A percentile compares a stretch with the other conserved stretches of the same genome.
These are phyloP conservation scores for Acorus calamus DNA, from an alignment of 106 monocot genomes.

Conservation along the genomic window DNA sequence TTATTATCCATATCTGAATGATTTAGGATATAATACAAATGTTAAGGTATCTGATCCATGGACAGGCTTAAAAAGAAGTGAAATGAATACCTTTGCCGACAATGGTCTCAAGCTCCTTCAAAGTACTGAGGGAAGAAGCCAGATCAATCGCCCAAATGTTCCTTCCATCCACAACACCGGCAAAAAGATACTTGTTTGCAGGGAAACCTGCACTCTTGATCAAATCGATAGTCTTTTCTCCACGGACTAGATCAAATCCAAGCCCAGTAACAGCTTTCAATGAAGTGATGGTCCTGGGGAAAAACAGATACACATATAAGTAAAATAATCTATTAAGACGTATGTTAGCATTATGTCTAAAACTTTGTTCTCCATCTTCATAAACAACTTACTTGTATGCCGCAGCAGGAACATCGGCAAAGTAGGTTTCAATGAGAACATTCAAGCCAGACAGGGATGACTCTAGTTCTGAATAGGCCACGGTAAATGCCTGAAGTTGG, in stretches of 20 bases:
- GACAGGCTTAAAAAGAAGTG: neutral
- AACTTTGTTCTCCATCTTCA: too few relatives aligned
- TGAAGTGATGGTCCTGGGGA: slow-evolving; percentile 36
- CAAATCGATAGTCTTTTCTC: slow-evolving; percentile 50
- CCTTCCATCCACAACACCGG: slow-evolving; percentile 53
- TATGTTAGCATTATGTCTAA: too few relatives aligned
- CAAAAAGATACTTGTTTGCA: slow-evolving; percentile 53
- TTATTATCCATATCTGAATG: too few relatives aligned
- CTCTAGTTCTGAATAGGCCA: slow-evolving; percentile 65
- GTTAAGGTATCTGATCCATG: too few relatives aligned
- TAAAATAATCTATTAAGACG: neutral
- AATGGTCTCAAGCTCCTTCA: slow-evolving; percentile 38
- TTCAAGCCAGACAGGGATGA: slow-evolving; percentile 61
- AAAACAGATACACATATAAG: neutral
- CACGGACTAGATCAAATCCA: slow-evolving; percentile 71
- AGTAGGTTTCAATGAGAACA: slow-evolving; percentile 80
- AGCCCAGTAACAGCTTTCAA: slow-evolving; percentile 41
- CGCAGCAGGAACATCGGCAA: slow-evolving; percentile 73
- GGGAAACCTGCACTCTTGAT: slow-evolving; percentile 49
- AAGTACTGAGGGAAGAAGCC: slow-evolving; percentile 35
- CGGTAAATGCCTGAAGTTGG: slow-evolving; percentile 60
- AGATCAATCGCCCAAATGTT: slow-evolving; percentile 82
- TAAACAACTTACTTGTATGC: slow-evolving; percentile 57
- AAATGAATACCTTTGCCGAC: slow-evolving; percentile 52
- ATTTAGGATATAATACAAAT: too few relatives aligned